These are phyloP conservation scores for Fraxinus quadrangulata DNA, from an alignment of 257 asterid species.

Conservation along the genomic window DNA sequence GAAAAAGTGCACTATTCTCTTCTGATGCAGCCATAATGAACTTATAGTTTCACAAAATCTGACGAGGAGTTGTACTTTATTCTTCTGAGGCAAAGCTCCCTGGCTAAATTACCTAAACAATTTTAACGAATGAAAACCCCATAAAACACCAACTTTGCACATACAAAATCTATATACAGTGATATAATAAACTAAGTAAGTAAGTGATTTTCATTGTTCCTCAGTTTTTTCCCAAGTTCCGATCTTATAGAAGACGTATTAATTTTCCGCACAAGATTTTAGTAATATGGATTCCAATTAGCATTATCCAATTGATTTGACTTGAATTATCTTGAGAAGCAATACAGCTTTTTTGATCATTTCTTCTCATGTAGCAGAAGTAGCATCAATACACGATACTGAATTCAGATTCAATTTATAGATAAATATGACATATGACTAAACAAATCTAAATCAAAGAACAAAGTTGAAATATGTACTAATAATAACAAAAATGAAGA, in stretches of 20 bases:
- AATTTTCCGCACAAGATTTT: not conserved
- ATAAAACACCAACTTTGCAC: not conserved
- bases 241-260: not conserved
- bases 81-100: slow-evolving; percentile 11
- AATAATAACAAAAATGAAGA: slow-evolving; percentile 17
- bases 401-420: not conserved
- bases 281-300: not conserved
- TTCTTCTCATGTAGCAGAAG: not conserved
- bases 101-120: not conserved
- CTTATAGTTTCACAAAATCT: slow-evolving; percentile 28
- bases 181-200: not conserved
- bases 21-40: slow-evolving; percentile 78
- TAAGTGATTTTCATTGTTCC: not conserved
- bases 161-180: not conserved
- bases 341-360: not conserved
- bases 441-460: not conserved
- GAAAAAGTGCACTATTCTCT: slow-evolving; percentile 89
- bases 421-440: slow-evolving; percentile 17
- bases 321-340: not conserved
- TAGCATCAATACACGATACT: slow-evolving; percentile 1
- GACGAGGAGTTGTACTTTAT: not conserved
- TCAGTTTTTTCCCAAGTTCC: not conserved
- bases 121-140: not conserved
- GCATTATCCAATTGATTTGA: not conserved
- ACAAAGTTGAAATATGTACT: slow-evolving; percentile 13